phyloP scores from a whole-genome alignment of 305 asterid species.

The Solanum hybrid region DNA sequence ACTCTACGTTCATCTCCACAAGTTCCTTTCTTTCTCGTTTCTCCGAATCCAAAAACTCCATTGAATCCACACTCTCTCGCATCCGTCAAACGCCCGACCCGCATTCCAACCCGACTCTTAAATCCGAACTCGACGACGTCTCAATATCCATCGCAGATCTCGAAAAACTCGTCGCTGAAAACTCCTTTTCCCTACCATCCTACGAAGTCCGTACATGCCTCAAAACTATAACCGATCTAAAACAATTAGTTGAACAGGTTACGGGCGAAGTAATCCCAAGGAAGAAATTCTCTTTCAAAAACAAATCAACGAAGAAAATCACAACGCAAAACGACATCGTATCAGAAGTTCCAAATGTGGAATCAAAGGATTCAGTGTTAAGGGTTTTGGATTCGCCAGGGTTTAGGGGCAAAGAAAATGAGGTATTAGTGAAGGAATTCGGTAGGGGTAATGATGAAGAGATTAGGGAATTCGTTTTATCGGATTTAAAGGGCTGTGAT shows the following conservation, averaged over 20 bases:
- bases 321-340: conserved; percentile 7
- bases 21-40: conserved; percentile 54
- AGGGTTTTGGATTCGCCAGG: conserved; percentile 40
- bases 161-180: conserved; percentile 65
- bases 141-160: conserved; percentile 53
- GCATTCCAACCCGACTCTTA: conserved; percentile 23
- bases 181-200: conserved; percentile 62
- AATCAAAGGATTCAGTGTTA: conserved; percentile 16
- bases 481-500: conserved; percentile 50
- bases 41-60: conserved; percentile 51
- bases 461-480: conserved; percentile 56
- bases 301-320: conserved; percentile 36
- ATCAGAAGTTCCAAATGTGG: conserved; percentile 8
- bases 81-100: conserved; percentile 21
- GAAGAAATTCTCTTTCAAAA: conserved; percentile 79
- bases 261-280: conserved; percentile 53
- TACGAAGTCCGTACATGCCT: conserved; percentile 77
- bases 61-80: conserved; percentile 42
- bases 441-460: conserved; percentile 16
- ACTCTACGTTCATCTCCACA: conserved; percentile 6
- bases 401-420: conserved; percentile 43
- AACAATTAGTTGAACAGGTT: conserved; percentile 49
- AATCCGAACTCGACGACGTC: conserved; percentile 41
- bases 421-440: conserved; percentile 46
- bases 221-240: conserved; percentile 37